Evolutionary conservation across 305 asterid species (phyloP), one percentile per base, ranked within the genome.

Genomic region (Fraxinus dipetala): DNA sequence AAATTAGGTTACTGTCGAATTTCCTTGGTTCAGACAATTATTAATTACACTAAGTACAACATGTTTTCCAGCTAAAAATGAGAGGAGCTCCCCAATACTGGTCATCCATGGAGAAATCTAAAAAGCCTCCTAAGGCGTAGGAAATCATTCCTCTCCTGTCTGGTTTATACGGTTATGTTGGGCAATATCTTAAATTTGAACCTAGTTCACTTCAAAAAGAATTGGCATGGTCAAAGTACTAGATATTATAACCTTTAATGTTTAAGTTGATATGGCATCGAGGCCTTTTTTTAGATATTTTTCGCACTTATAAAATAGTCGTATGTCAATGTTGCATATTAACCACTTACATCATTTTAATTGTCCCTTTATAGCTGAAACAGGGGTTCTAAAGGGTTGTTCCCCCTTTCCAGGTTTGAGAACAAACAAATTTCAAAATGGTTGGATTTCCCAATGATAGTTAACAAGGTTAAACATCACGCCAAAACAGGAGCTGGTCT

Each of bases 1-100:
- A 83, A 80, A 80, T 28, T 54, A 86, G 79, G 72, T 79, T 22
- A 24, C 59, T 16, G 75, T 11, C 22, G 56, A 78, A 79, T 51
- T 56, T 81, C 11, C 34, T 81, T 14, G 59, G 35, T 38, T 59
- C 54, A 74, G 63, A 11, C 54, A 26, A 26, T 77, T n/a, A 13
- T 3, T 9, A 5, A 63, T 63, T 24, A 56, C 67, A 56, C 28
- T 18, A 56, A 18, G 34, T 24, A 63, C 16, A 10, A 63, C 32
- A 24, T 8, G 16, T 9, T 63, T 18, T 56, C 67, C 32, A 22
- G 70, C 14, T 4, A 61, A 61, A 61, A 61, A 22, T 61, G 31
- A 61, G 14, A 14, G 2, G 65, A n/a, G 65, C 26, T 54, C 10
- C 8, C 10, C 65, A 54, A 22, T 8, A 9, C n/a, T 63, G 72